These are phyloP conservation scores for Triticum urartu DNA, from an alignment of 176 grass and related monocot species.

Conservation along the genomic window DNA sequence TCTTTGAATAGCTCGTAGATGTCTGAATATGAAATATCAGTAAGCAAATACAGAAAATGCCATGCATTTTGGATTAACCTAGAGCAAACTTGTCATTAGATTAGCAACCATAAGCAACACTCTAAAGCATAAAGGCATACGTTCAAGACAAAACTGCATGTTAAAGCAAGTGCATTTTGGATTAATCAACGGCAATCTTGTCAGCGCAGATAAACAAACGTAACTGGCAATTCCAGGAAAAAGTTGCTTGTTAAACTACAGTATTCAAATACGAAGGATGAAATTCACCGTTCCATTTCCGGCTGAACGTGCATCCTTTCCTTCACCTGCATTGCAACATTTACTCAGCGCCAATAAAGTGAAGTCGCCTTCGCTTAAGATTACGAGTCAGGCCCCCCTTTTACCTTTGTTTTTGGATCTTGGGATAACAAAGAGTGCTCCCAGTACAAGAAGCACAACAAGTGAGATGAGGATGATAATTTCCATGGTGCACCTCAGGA, in stretches of 20 bases:
- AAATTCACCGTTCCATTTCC: slow-evolving; percentile 29
- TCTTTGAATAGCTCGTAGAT: slow-evolving; percentile 58
- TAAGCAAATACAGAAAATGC: slow-evolving; percentile 23
- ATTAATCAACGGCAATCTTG: background rate
- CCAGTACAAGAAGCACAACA: slow-evolving; percentile 51
- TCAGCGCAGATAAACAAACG: background rate
- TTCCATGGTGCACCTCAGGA: slow-evolving; percentile 43
- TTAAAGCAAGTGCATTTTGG: background rate
- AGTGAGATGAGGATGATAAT: slow-evolving; percentile 36
- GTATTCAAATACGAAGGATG: background rate
- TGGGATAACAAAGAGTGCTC: slow-evolving; percentile 59
- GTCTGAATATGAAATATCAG: slow-evolving; percentile 21
- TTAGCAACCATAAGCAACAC: background rate
- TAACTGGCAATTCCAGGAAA: background rate
- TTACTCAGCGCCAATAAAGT: background rate
- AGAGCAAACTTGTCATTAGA: background rate
- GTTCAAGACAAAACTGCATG: background rate
- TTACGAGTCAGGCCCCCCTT: background rate
- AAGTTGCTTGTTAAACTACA: background rate
- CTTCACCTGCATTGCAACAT: slow-evolving; percentile 40
- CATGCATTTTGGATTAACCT: background rate
- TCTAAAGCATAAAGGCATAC: background rate
- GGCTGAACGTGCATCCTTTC: slow-evolving; percentile 16
- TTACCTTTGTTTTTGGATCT: slow-evolving; percentile 63
- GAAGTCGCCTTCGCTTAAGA: background rate